Percentiles rank a stretch among this genome's conserved stretches.
Conservation (phyloP, 2,329 filamentous ascomycete genomes). For the Pestalotiopsis sp. region DNA sequence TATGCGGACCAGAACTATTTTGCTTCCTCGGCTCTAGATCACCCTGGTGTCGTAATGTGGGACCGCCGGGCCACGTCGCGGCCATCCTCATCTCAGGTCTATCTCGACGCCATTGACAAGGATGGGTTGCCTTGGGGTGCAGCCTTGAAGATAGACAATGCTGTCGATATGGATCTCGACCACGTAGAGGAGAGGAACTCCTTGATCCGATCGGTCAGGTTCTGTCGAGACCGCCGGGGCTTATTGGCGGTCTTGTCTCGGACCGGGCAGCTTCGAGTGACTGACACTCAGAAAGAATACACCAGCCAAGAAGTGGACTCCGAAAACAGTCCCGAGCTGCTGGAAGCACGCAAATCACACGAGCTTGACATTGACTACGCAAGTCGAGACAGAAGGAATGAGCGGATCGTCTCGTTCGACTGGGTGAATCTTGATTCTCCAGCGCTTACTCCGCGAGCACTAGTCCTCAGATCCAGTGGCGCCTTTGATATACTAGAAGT, state of each 20-base stretch:
- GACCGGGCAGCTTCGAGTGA: constrained; percentile 64
- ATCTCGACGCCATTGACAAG: constrained; percentile 60
- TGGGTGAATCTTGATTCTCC: constrained; percentile 64
- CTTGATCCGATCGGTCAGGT: constrained; percentile 64
- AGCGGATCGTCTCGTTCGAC: constrained; percentile 69
- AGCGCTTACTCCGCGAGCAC: constrained; percentile 56
- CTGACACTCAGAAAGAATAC: constrained; percentile 60
- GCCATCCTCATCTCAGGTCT: constrained; percentile 53
- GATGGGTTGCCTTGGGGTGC: constrained; percentile 66
- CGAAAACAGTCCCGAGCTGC: constrained; percentile 57
- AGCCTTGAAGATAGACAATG: constrained; percentile 58
- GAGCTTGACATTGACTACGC: constrained; percentile 64
- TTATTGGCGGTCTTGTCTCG: constrained; percentile 64
- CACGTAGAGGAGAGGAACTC: constrained; percentile 59
- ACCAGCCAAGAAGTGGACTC: constrained; percentile 40
- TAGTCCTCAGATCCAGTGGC: constrained; percentile 63
- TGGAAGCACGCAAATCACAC: constrained; percentile 61
- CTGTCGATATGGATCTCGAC: constrained; percentile 57
- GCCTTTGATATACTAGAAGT: constrained; percentile 64
- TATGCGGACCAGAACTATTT: constrained; percentile 83
- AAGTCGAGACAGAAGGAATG: constrained; percentile 53
- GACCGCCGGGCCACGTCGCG: constrained; percentile 68
- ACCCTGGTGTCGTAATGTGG: constrained; percentile 77
- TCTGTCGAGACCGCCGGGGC: constrained; percentile 64
- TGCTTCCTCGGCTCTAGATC: constrained; percentile 75